Evolutionary conservation across 2,329 filamentous ascomycete genomes (phyloP), one percentile per base, ranked within the genome.

Genomic region (Ceratocystis harringtonii): DNA sequence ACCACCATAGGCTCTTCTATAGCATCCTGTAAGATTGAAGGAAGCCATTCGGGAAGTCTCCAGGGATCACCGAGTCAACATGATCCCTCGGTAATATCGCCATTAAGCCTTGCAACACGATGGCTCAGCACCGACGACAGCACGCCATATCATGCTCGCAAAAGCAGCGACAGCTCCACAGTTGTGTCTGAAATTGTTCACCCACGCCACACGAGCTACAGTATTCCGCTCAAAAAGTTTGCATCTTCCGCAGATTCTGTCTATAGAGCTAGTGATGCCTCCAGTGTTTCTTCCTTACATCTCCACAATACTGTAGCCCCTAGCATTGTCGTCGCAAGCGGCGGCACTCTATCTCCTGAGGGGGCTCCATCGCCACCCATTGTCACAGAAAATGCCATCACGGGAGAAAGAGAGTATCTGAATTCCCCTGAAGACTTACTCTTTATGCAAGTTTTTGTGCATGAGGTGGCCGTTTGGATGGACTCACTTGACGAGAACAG

Each of bases 401-500:
- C 68, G 55, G 74, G 70, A 22, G 78, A 79, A 67, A 75, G 83
- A 45, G 82, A 88, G 63, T 89, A 84, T 70, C 79, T 96, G 58
- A 85, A 83, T 69, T 84, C 83, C 2, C 82, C 85, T 8, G 89
- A 95, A 66, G 90, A 96, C 72, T 82, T 94, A 0, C 77, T 87
- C n/a, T 91, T 91, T 72, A 90, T 96, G 87, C 90, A 95, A 73
- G 86, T 91, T 0, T 97, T 95, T 73, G 87, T 95, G 5, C 88
- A 95, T 71, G 88, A 96, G 69, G 89, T 97, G 1, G 91, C 88
- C 0, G 75, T 90, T 2, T 96, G 92, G 90, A 95, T 97, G 89
- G 92, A 96, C 75, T 89, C 86, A 52, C 85, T 96, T 78, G 90
- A 95, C 76, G 81, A 84, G 43, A 81, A 86, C 69, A 92, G 92